Percentiles rank a stretch among this genome's conserved stretches.
Conservation (phyloP, 192 early-diverging fungal genomes). For the Backusella australiensis region DNA sequence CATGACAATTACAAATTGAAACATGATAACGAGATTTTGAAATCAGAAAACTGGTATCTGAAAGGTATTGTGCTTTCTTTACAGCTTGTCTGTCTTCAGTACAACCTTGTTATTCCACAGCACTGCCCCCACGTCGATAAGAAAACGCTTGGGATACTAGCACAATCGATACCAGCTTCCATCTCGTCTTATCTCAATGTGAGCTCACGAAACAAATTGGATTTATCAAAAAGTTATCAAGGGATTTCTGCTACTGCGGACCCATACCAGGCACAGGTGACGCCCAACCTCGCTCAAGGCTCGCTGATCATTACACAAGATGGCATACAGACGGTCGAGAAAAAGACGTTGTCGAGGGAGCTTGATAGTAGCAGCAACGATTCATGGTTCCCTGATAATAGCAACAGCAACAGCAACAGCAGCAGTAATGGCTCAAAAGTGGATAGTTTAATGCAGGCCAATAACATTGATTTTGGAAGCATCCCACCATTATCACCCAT, state of each 20-base stretch:
- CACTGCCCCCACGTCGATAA: constrained; percentile 29
- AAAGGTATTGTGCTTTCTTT: constrained; percentile 47
- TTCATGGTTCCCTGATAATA: background rate
- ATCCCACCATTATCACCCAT: constrained; percentile 6
- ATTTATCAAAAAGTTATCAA: background rate
- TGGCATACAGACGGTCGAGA: background rate
- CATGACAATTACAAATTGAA: constrained; percentile 42
- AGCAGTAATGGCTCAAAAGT: background rate
- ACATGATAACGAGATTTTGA: constrained; percentile 38
- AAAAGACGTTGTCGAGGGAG: background rate
- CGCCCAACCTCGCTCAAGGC: background rate
- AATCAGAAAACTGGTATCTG: constrained; percentile 47
- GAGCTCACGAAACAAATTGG: constrained; percentile 26
- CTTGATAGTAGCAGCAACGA: background rate
- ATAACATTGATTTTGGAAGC: background rate
- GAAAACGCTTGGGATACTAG: constrained; percentile 12
- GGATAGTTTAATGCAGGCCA: background rate
- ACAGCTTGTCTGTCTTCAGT: constrained; percentile 29
- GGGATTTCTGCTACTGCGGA: background rate
- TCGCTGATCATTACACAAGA: constrained; percentile 8
- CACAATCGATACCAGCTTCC: constrained; percentile 16
- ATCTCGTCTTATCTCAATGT: constrained; percentile 26
- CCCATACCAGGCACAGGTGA: background rate
- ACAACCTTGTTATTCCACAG: constrained; percentile 29
- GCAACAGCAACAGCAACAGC: too few relatives aligned